phyloP scores from a whole-genome alignment of 306 rosid species.

The Clitoria ternatea region DNA sequence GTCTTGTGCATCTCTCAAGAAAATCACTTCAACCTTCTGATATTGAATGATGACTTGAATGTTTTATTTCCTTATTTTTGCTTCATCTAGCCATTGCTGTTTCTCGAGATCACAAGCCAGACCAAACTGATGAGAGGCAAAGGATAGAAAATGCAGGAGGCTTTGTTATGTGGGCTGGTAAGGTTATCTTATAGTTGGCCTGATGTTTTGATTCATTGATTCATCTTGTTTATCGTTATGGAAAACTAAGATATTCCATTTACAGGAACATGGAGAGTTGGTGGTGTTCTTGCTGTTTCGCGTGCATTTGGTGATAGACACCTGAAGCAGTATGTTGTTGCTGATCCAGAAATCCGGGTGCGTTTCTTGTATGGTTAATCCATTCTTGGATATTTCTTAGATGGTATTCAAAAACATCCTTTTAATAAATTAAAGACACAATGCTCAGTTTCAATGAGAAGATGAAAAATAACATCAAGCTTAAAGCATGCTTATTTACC shows the following conservation, averaged over 20 bases:
- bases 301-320: conserved; percentile 99
- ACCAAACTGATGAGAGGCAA: conserved; percentile 94
- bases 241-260: conserved; percentile 2
- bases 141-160: conserved; percentile 97
- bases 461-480: neutral
- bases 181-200: conserved; percentile 14
- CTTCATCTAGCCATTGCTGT: conserved; percentile 81
- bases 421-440: neutral
- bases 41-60: neutral
- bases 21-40: neutral
- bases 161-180: conserved; percentile 99
- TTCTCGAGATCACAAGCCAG: conserved; percentile 99
- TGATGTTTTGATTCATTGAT: conserved; percentile 1
- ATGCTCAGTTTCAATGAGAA: neutral
- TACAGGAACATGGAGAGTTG: conserved; percentile 99
- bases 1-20: conserved; percentile 8
- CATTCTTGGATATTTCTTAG: conserved; percentile 9
- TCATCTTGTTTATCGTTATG: neutral
- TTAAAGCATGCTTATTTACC: conserved; percentile 1
- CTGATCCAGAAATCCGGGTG: conserved; percentile 99
- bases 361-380: conserved; percentile 16
- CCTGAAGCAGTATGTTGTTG: conserved; percentile 96
- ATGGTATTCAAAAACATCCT: neutral
- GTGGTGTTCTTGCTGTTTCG: conserved; percentile 99
- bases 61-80: neutral